Evolutionary conservation across 768 basidiomycete species (phyloP), one percentile per base, ranked within the genome.

Genomic region (Suillus discolor): DNA sequence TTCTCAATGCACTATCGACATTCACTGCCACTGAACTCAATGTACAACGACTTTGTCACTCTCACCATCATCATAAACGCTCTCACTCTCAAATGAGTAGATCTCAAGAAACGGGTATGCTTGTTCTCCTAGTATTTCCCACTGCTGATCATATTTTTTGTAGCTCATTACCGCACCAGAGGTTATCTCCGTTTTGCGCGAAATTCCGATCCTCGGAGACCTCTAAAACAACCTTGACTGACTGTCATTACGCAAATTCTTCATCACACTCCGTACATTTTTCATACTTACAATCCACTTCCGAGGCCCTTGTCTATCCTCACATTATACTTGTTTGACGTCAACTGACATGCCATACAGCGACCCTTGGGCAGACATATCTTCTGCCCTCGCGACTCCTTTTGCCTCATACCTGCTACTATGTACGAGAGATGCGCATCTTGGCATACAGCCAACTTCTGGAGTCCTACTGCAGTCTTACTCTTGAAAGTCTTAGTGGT

Each of bases 241-340:
- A 96, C 65, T 94, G 93, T 69, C 93, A 96, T 71, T 99, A 99
- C 75, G 88, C 94, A 93, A 95, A 67, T 95, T 99, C 80, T 99
- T 98, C 77, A 78, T 89, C 42, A 90, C 96, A 0, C 86, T 99
- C 23, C 93, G 93, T 93, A 69, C 25, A 82, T 42, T 28, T 65
- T 65, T 28, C 36, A 31, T 31, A 23, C 57, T 39, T 25, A 59
- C 61, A 41, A 18, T 36, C 20, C 53, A 28, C 12, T 39, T 60
- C 57, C 57, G 57, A 60, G 45, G 39, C 57, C 31, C 53, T 11
- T 47, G 34, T 61, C 55, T 68, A 41, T 13, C 54, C 13, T 51
- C 49, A 53, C 60, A 41, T 51, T 15, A 59, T 25, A 57, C 23
- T 63, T 67, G 28, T 64, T 61, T 63, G 63, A 72, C 59, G 55